Base-by-base conservation (phyloP, 2,329 filamentous ascomycete genomes). In the Mycogone perniciosa region DNA sequence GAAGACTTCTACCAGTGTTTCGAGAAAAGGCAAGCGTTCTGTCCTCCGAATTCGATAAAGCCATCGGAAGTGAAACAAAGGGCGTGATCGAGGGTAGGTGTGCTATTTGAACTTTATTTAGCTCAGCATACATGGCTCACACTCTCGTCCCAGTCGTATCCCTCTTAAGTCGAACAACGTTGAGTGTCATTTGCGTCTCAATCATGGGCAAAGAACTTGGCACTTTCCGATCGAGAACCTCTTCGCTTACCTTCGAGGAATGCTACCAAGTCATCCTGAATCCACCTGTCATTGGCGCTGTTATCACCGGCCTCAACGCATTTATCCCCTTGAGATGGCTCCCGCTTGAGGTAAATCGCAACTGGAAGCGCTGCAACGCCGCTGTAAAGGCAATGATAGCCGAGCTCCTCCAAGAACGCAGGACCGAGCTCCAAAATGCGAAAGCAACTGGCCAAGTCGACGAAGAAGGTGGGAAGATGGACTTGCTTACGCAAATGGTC, bases 301-400 rank as follows among this genome's bases (percentile, higher is more conserved):
- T 48, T 30, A 52, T 52, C 20, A 48, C 37, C 1, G 48, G 48
- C 7, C 11, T 52, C 30, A 48, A 52, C 10, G 37, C 41, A 5
- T 48, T 43, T 20, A 37, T 52, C 9, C 50, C 50, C 30, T 31
- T 52, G 31, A 39, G 50, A 26, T 52, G 50, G 50, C 45, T 52
- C n/a, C 50, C 50, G 6, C 41, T 52, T n/a, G 41, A 48, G n/a
- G 50, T 44, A 7, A 52, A 52, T 5, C 38, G 38, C 4, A 43
- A 39, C 7, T 48, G 44, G 11, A 52, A 47, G 33, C 50, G 45
- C 13, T 44, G 44, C 4, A 48, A 40, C 10, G 48, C 7, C 7
- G 27, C 44, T 27, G 11, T 52, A 29, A 52, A 39, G 35, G 34
- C 13, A 5, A 52, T 52, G 50, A 34, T 52, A 5, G 9, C 44